These are phyloP conservation scores for Cercospora sesami DNA, from an alignment of 2,329 filamentous ascomycete genomes.

Conservation along the genomic window DNA sequence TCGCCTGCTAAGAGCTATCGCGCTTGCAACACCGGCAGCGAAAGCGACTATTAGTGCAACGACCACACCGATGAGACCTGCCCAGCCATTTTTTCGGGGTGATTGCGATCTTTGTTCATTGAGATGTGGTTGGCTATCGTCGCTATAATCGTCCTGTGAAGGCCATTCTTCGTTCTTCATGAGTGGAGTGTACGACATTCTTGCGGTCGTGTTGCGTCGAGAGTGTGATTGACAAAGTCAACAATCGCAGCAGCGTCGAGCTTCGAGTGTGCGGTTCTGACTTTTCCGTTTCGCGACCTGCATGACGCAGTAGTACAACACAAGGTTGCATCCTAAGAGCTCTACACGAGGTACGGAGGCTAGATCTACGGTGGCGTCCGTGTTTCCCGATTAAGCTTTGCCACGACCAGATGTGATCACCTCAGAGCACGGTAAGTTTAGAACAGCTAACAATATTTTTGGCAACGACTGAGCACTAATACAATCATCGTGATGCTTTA, in stretches of 20 bases:
- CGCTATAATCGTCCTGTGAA: constrained; percentile 22
- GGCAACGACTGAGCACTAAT: not conserved
- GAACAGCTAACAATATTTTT: not conserved
- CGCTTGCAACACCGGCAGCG: constrained; percentile 17
- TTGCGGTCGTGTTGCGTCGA: not conserved
- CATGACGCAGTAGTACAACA: not conserved
- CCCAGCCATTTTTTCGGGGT: constrained; percentile 17
- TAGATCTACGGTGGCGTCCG: constrained; percentile 7
- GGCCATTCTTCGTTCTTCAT: constrained; percentile 16
- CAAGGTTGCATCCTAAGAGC: constrained; percentile 3
- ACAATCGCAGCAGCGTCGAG: not conserved
- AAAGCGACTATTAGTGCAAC: constrained; percentile 21
- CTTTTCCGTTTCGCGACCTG: not conserved
- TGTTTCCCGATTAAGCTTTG: not conserved
- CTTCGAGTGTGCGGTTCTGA: not conserved
- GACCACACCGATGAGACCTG: constrained; percentile 13
- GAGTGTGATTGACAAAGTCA: not conserved
- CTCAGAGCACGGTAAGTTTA: not conserved
- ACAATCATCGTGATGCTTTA: not conserved
- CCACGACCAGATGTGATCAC: constrained; percentile 7
- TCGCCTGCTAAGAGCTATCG: constrained; percentile 15
- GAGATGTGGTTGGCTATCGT: constrained; percentile 10
- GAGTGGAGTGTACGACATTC: constrained; percentile 18
- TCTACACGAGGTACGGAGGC: constrained; percentile 10
- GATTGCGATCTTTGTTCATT: not conserved